phyloP scores from a whole-genome alignment of 1,284 basidiomycete species.

The Cystobasidium sp. region DNA sequence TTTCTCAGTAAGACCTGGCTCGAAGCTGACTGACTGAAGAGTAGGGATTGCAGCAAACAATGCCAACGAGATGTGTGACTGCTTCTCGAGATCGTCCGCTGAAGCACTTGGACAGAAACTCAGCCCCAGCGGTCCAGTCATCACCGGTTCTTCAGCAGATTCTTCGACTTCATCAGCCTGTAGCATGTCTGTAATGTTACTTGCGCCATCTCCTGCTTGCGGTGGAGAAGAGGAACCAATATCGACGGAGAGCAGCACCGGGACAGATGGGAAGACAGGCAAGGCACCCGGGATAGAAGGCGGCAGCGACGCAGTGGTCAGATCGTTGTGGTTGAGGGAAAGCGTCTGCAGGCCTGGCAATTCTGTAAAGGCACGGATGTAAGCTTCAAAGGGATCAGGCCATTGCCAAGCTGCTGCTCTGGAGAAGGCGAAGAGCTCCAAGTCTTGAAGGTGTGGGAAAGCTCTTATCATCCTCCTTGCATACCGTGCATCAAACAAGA shows the following conservation, averaged over 20 bases:
- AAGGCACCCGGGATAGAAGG: neutral
- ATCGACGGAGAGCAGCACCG: no score
- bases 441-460: slow-evolving; percentile 4
- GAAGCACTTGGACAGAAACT: neutral
- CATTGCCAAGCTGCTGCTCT: slow-evolving; percentile 29
- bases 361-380: neutral
- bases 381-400: slow-evolving; percentile 17
- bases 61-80: neutral
- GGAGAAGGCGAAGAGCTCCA: slow-evolving; percentile 21
- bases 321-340: slow-evolving; percentile 9
- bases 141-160: neutral
- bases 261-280: neutral
- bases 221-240: neutral
- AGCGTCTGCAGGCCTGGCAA: neutral
- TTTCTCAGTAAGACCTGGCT: neutral
- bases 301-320: neutral
- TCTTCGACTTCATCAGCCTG: neutral
- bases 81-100: neutral
- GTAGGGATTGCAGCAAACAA: neutral
- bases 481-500: slow-evolving; percentile 26
- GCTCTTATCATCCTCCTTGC: slow-evolving; percentile 2
- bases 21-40: slow-evolving; percentile 1
- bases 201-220: neutral
- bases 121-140: slow-evolving; percentile 3
- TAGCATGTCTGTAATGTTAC: neutral